Conservation (phyloP, 345 rosid species). For the Carallia brachiata region DNA sequence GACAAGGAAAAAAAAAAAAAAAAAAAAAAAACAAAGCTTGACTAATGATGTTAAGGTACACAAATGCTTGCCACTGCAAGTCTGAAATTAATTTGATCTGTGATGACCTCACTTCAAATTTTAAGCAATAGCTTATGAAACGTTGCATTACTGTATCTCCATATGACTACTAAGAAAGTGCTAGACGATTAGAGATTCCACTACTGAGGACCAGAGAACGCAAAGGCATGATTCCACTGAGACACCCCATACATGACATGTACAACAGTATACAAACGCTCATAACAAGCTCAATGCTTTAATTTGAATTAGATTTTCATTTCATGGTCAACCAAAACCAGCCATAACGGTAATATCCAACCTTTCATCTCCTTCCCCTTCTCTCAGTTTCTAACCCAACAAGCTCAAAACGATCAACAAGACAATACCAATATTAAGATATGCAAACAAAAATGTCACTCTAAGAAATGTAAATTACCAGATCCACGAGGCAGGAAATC, state of each 20-base stretch:
- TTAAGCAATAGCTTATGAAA: slow-evolving; percentile 6
- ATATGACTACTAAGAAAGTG: not conserved
- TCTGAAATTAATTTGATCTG: not conserved
- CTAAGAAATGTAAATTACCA: slow-evolving; percentile 40
- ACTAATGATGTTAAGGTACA: too few relatives aligned
- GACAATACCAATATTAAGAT: slow-evolving; percentile 6
- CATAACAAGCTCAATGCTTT: too few relatives aligned
- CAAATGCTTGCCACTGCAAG: too few relatives aligned
- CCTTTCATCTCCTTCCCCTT: not conserved
- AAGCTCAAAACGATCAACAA: slow-evolving; percentile 5
- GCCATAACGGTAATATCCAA: slow-evolving; percentile 14
- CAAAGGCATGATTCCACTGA: not conserved
- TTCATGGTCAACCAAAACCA: not conserved
- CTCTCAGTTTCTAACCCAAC: not conserved
- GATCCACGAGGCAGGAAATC: slow-evolving; percentile 99
- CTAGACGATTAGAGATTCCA: not conserved
- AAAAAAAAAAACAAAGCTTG: not conserved
- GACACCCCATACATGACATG: not conserved
- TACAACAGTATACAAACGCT: not conserved
- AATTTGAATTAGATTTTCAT: not conserved
- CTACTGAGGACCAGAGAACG: not conserved
- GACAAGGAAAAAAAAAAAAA: not conserved
- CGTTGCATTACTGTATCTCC: not conserved
- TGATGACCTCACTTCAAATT: slow-evolving; percentile 1
- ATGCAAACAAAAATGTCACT: not conserved